Percentiles rank a stretch among this genome's conserved stretches.
These are phyloP conservation scores for Penicillium janthinellum DNA, from an alignment of 2,329 filamentous ascomycete species.

Conservation along the genomic window DNA sequence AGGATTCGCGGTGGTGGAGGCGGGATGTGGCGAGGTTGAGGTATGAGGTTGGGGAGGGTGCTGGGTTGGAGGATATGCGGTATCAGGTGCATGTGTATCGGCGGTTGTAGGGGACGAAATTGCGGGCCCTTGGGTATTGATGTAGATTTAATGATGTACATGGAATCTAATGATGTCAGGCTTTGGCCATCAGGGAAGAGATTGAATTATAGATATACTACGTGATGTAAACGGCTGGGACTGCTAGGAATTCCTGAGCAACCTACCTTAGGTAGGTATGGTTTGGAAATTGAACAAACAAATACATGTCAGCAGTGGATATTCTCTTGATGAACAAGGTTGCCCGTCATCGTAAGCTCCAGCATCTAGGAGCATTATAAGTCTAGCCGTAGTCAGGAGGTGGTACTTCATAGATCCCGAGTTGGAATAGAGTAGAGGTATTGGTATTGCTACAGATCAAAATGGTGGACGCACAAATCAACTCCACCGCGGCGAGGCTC, in stretches of 20 bases:
- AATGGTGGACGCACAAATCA: slow-evolving; percentile 13
- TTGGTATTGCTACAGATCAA: slow-evolving; percentile 31
- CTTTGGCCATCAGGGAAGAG: too few relatives aligned
- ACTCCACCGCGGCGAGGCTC: slow-evolving; percentile 27
- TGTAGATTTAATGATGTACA: slow-evolving; percentile 10
- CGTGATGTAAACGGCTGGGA: too few relatives aligned
- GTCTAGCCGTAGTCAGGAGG: background rate
- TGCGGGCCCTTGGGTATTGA: background rate
- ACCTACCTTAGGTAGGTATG: too few relatives aligned
- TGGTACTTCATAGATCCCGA: background rate
- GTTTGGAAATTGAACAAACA: too few relatives aligned
- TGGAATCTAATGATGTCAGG: background rate
- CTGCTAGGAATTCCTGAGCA: too few relatives aligned
- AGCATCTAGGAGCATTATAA: background rate
- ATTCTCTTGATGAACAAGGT: too few relatives aligned
- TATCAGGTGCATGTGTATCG: slow-evolving; percentile 87
- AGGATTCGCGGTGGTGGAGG: slow-evolving; percentile 86
- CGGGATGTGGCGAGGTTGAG: slow-evolving; percentile 61
- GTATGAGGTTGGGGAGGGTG: slow-evolving; percentile 86
- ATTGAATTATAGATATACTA: too few relatives aligned
- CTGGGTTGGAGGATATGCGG: slow-evolving; percentile 89
- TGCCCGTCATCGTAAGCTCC: too few relatives aligned
- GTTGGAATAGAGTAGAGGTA: slow-evolving; percentile 27
- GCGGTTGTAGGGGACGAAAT: slow-evolving; percentile 28
- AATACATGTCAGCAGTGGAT: too few relatives aligned